Conservation (phyloP, 1,139 yeast species). For the Lodderomyces parapsilosis region DNA sequence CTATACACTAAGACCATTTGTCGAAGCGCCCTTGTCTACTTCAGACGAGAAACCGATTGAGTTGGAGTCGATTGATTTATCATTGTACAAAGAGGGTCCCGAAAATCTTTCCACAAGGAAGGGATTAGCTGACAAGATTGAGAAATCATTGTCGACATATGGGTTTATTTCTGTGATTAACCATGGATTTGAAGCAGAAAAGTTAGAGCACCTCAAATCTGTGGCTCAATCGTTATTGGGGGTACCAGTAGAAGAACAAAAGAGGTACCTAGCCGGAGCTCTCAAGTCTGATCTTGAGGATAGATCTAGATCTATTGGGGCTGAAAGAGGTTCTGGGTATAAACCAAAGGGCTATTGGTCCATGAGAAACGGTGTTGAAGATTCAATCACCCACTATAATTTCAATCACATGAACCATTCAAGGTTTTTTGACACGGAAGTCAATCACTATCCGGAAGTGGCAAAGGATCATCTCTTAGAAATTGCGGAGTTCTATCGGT, state of each 20-base stretch:
- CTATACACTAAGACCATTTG: constrained; percentile 33
- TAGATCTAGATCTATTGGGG: constrained; percentile 27
- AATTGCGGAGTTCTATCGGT: constrained; percentile 26
- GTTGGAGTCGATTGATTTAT: constrained; percentile 37
- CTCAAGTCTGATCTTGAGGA: constrained; percentile 31
- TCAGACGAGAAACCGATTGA: constrained; percentile 21
- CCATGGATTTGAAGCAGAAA: constrained; percentile 31
- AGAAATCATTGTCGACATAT: constrained; percentile 37
- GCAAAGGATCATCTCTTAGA: constrained; percentile 27
- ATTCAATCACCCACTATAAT: constrained; percentile 29
- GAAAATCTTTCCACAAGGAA: constrained; percentile 25
- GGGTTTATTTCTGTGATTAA: constrained; percentile 46
- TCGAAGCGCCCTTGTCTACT: constrained; percentile 24
- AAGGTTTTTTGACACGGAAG: constrained; percentile 19
- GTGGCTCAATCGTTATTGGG: constrained; percentile 39
- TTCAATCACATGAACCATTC: constrained; percentile 25
- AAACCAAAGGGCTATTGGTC: constrained; percentile 33
- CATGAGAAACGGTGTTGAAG: constrained; percentile 30
- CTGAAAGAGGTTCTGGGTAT: constrained; percentile 30
- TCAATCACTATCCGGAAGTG: constrained; percentile 27
- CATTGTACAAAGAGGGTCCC: constrained; percentile 33
- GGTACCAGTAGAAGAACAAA: constrained; percentile 41
- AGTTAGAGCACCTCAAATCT: constrained; percentile 31
- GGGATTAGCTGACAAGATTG: constrained; percentile 30
- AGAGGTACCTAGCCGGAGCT: constrained; percentile 35